Evolutionary conservation across 164 flowering plant species (phyloP), one percentile per base, ranked within the genome.

Genomic region (Umbilicus rupestris): DNA sequence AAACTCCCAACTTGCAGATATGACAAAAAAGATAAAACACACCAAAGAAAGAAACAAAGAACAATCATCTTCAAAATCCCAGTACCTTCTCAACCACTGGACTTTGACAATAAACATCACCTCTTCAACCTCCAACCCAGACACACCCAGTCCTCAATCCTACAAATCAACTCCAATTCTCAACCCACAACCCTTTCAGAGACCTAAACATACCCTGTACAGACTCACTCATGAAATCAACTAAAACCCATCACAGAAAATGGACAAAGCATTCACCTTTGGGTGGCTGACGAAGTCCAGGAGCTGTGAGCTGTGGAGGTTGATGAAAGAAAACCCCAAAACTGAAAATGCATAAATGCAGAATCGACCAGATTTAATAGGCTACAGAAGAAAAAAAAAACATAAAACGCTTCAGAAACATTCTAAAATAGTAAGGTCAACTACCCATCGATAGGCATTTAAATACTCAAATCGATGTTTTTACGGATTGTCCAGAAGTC

Each of bases 401-500:
- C 31, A 26, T 24, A 11, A 11, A 52, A 24, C 1, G 1, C 2
- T 26, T 26, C 29, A 5, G 15, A 55, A 55, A 55, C 60, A 26
- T 55, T 55, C 60, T 55, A 14, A 55, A 55, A 11, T 28, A 55
- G 19, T 16, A 55, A 55, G 33, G 60, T 55, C 60, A 55, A 55
- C 60, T 6, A 55, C 60, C 60, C 60, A 55, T 55, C 60, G 7
- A 55, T 10, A 28, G 15, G 31, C 30, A 55, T 55, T n/a, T 55
- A 55, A 55, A 55, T 55, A 55, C 33, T 26, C 11, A 55, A 52
- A 50, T 16, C 7, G 1, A 19, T 52, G 24, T 7, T 55, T 55
- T 55, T 26, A 55, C 33, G 28, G 3, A 55, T 55, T 55, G 28
- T 15, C 28, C 60, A 55, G 29, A 22, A 52, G 58, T 8, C 15